phyloP scores from a whole-genome alignment of 257 asterid species.

The Penstemon barbatus region DNA sequence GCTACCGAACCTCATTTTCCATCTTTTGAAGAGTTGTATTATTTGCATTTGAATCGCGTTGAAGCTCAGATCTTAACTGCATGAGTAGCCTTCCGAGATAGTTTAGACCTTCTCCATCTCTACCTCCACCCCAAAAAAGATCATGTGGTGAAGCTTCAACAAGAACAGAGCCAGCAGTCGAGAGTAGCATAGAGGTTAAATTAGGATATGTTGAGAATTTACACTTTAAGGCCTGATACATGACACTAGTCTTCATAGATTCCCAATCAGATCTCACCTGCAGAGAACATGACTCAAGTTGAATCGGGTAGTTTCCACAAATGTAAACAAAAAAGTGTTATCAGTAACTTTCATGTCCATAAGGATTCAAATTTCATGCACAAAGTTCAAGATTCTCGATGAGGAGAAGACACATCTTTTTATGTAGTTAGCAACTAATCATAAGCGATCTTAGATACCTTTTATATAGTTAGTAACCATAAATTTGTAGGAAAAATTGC shows the following conservation, averaged over 20 bases:
- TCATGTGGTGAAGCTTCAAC: conserved; percentile 97
- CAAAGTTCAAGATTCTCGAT: not conserved
- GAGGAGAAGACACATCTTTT: not conserved
- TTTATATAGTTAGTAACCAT: no score
- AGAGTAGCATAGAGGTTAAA: conserved; percentile 64
- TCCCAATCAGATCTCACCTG: conserved; percentile 94
- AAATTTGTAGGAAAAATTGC: no score
- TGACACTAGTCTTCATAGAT: conserved; percentile 60
- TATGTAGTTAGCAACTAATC: conserved; percentile 1
- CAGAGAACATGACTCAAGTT: conserved; percentile 14
- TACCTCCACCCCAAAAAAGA: conserved; percentile 97
- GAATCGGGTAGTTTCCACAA: not conserved
- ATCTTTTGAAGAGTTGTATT: conserved; percentile 24
- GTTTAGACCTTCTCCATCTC: conserved; percentile 98
- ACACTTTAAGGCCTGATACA: conserved; percentile 77
- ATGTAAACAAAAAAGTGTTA: not conserved
- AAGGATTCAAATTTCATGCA: not conserved
- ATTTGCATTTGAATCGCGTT: conserved; percentile 36
- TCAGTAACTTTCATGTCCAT: not conserved
- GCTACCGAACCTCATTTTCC: conserved; percentile 32
- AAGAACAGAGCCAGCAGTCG: conserved; percentile 82
- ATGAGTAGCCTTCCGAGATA: conserved; percentile 91
- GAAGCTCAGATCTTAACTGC: conserved; percentile 84
- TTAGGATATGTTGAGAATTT: conserved; percentile 70
- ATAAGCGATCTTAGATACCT: not conserved